These are phyloP conservation scores for Fusarium ramigenum DNA, from an alignment of 2,329 filamentous ascomycete species.

Conservation along the genomic window DNA sequence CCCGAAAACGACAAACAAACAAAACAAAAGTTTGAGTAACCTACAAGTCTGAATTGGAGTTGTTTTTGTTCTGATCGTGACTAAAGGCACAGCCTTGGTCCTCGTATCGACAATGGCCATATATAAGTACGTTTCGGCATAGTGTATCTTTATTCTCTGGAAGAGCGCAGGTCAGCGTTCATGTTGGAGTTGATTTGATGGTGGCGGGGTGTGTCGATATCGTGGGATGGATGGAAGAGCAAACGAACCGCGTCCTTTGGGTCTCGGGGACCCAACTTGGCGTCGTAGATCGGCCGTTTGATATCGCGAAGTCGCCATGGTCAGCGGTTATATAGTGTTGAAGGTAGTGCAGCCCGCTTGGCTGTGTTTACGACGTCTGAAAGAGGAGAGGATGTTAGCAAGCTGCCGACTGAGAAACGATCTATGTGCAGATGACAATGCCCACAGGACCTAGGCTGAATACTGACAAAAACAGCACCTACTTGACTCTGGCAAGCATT, in stretches of 20 bases:
- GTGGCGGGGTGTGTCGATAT: constrained; percentile 2
- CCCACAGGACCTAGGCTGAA: constrained; percentile 8
- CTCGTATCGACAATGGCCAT: constrained; percentile 91
- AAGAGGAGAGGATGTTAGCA: constrained; percentile 18
- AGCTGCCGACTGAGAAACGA: not conserved
- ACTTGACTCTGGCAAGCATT: constrained; percentile 56
- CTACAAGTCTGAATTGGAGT: constrained; percentile 59
- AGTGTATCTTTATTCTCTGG: constrained; percentile 87
- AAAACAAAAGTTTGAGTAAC: constrained; percentile 40
- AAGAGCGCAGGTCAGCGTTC: constrained; percentile 18
- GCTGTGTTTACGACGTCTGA: constrained; percentile 56
- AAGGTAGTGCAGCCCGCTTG: constrained; percentile 46
- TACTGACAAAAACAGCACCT: constrained; percentile 44
- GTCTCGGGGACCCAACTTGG: constrained; percentile 65
- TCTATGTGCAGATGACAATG: not conserved
- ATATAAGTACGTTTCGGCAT: constrained; percentile 92
- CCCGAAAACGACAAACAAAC: not conserved
- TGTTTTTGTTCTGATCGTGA: constrained; percentile 76
- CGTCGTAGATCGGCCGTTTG: constrained; percentile 58
- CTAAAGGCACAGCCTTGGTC: constrained; percentile 92
- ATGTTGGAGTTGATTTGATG: not conserved
- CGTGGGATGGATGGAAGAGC: constrained; percentile 5
- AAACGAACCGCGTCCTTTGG: constrained; percentile 63
- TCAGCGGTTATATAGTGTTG: constrained; percentile 43
- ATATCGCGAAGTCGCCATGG: constrained; percentile 59